phyloP scores from a whole-genome alignment of 768 basidiomycete genomes.

The Aureoboletus auriporus region DNA sequence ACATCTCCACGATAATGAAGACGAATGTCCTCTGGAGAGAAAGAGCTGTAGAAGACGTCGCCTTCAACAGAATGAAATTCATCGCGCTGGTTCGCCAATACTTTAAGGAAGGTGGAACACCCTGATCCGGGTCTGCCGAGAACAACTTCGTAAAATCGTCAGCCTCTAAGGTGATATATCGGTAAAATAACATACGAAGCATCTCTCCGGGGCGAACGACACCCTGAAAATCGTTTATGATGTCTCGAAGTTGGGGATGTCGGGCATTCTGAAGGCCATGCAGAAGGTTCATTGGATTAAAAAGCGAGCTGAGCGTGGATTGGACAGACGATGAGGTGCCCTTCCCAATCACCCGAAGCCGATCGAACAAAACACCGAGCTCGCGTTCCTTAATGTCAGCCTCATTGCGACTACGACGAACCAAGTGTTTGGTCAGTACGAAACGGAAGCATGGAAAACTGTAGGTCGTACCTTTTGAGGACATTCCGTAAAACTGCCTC shows the following conservation, averaged over 20 bases:
- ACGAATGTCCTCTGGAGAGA: constrained; percentile 59
- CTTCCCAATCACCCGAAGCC: constrained; percentile 56
- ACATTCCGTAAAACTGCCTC: constrained; percentile 25
- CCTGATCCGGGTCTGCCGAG: constrained; percentile 84
- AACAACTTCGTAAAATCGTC: constrained; percentile 50
- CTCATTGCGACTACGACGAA: constrained; percentile 38
- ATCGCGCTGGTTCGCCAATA: constrained; percentile 68
- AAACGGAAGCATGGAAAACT: not conserved
- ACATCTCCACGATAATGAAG: constrained; percentile 76
- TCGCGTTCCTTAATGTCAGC: constrained; percentile 47
- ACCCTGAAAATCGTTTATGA: constrained; percentile 53
- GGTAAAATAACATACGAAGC: constrained; percentile 47
- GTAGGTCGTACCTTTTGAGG: constrained; percentile 16
- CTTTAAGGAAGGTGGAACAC: constrained; percentile 80
- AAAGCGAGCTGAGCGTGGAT: constrained; percentile 54
- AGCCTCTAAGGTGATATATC: not conserved
- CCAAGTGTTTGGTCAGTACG: not conserved
- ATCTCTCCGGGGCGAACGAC: constrained; percentile 61
- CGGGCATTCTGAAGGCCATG: constrained; percentile 41
- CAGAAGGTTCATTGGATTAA: constrained; percentile 49
- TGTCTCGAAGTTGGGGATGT: constrained; percentile 59
- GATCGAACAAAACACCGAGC: constrained; percentile 58
- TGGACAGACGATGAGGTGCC: constrained; percentile 54
- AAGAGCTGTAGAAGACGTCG: constrained; percentile 70
- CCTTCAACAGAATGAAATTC: constrained; percentile 70